phyloP scores from a whole-genome alignment of 2,329 filamentous ascomycete genomes.

The Colletotrichum sidae region DNA sequence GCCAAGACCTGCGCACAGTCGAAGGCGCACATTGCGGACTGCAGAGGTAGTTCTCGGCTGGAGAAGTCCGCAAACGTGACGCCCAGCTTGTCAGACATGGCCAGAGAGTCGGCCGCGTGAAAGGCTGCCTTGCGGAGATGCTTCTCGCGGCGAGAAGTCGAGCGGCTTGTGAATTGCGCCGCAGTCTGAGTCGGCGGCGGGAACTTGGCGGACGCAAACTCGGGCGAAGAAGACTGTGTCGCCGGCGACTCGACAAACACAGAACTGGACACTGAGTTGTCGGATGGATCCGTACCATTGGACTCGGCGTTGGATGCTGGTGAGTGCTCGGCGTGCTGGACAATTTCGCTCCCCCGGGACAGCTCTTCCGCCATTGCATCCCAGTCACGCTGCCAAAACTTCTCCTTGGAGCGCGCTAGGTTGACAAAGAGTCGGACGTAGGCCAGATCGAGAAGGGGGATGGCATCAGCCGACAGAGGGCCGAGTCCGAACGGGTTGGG shows the following conservation, averaged over 20 bases:
- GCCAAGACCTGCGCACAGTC: slow-evolving; percentile 94
- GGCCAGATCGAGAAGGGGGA: slow-evolving; percentile 89
- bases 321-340: slow-evolving; percentile 77
- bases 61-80: slow-evolving; percentile 87
- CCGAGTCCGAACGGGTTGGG: slow-evolving; percentile 86
- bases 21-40: slow-evolving; percentile 91
- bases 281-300: slow-evolving; percentile 56
- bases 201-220: slow-evolving; percentile 56
- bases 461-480: slow-evolving; percentile 88
- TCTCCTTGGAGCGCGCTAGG: slow-evolving; percentile 90
- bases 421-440: slow-evolving; percentile 95
- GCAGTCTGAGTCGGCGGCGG: slow-evolving; percentile 39
- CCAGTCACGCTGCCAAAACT: slow-evolving; percentile 94
- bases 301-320: slow-evolving; percentile 63
- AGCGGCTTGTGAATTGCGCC: slow-evolving; percentile 47
- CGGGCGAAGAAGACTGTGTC: slow-evolving; percentile 63
- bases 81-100: slow-evolving; percentile 87
- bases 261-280: slow-evolving; percentile 58
- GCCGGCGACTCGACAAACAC: slow-evolving; percentile 64
- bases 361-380: slow-evolving; percentile 91
- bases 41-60: slow-evolving; percentile 86
- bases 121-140: slow-evolving; percentile 95
- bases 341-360: slow-evolving; percentile 79
- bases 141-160: slow-evolving; percentile 80
- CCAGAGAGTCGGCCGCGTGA: slow-evolving; percentile 91